A percentile compares a stretch with the other conserved stretches of the same genome.
Evolutionary conservation across 2,329 filamentous ascomycete genomes (phyloP).

Genomic region (Claviceps sorghi): DNA sequence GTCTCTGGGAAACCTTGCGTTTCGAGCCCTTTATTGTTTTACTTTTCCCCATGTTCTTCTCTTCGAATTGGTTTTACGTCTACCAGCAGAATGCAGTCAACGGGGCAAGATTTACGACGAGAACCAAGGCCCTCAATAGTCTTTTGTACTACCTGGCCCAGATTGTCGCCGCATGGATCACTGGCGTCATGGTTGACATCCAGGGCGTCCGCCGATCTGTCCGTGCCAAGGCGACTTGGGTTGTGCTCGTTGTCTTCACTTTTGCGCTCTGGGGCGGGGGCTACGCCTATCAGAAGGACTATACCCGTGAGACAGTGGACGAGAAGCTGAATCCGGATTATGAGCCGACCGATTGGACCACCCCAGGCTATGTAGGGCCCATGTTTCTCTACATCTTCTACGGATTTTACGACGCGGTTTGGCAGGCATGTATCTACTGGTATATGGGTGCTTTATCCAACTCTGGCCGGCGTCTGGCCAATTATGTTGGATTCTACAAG

Average conservation of each 20-base stretch:
- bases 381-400: conserved; percentile 89
- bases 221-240: conserved; percentile 48
- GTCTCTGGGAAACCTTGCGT: conserved; percentile 58
- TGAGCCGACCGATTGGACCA: conserved; percentile 45
- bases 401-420: conserved; percentile 75
- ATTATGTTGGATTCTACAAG: conserved; percentile 73
- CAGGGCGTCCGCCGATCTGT: conserved; percentile 68
- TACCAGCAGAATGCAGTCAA: conserved; percentile 47
- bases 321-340: conserved; percentile 14
- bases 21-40: conserved; percentile 57
- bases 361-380: conserved; percentile 48
- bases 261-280: conserved; percentile 74
- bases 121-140: conserved; percentile 39
- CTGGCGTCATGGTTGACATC: conserved; percentile 39
- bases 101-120: conserved; percentile 37
- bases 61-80: conserved; percentile 40
- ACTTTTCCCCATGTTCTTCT: conserved; percentile 41
- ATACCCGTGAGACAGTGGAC: conserved; percentile 24
- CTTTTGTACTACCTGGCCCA: conserved; percentile 42
- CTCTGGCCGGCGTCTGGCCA: conserved; percentile 80
- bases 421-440: conserved; percentile 90
- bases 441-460: conserved; percentile 90
- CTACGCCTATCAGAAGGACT: conserved; percentile 56
- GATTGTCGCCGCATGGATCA: conserved; percentile 37
- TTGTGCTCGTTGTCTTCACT: conserved; percentile 50